A percentile compares a stretch with the other conserved stretches of the same genome.
phyloP scores from a whole-genome alignment of 352 stramenopile genomes.

The Globisporangium perplexum region DNA sequence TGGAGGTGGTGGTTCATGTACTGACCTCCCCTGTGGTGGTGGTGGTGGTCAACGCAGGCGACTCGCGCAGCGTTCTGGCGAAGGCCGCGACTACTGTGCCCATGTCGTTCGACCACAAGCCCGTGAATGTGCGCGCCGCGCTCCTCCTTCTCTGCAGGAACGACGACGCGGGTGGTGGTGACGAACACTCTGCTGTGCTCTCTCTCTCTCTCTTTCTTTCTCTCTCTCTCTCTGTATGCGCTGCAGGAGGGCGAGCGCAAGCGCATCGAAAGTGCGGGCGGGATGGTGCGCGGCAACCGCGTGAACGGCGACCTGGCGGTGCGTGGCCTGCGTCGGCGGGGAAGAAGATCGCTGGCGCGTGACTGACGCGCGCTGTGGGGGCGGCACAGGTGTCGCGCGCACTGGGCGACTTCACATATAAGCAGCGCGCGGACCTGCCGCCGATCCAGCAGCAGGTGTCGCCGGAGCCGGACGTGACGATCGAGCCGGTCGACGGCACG shows the following conservation, averaged over 20 bases:
- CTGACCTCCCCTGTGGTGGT: too few relatives aligned
- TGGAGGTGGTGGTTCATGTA: too few relatives aligned
- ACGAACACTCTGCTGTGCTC: too few relatives aligned
- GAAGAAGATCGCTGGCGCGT: too few relatives aligned
- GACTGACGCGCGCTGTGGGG: too few relatives aligned
- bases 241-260: conserved; percentile 48
- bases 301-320: conserved; percentile 80
- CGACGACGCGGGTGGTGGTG: too few relatives aligned
- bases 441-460: conserved; percentile 77
- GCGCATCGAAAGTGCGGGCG: conserved; percentile 68
- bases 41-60: too few relatives aligned
- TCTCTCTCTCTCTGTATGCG: background rate
- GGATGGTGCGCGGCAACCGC: conserved; percentile 67
- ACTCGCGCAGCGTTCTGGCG: conserved; percentile 72
- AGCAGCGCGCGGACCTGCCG: conserved; percentile 45
- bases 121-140: conserved; percentile 81
- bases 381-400: conserved; percentile 65
- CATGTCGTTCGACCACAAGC: conserved; percentile 91
- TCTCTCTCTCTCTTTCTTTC: too few relatives aligned
- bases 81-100: conserved; percentile 46
- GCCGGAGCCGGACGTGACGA: conserved; percentile 84
- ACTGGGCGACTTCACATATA: conserved; percentile 81
- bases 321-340: conserved; percentile 5
- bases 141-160: conserved; percentile 18
- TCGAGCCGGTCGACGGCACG: conserved; percentile 65